A percentile compares a stretch with the other conserved stretches of the same genome.
phyloP scores from a whole-genome alignment of 352 stramenopile species.

The Bremia lactucae region DNA sequence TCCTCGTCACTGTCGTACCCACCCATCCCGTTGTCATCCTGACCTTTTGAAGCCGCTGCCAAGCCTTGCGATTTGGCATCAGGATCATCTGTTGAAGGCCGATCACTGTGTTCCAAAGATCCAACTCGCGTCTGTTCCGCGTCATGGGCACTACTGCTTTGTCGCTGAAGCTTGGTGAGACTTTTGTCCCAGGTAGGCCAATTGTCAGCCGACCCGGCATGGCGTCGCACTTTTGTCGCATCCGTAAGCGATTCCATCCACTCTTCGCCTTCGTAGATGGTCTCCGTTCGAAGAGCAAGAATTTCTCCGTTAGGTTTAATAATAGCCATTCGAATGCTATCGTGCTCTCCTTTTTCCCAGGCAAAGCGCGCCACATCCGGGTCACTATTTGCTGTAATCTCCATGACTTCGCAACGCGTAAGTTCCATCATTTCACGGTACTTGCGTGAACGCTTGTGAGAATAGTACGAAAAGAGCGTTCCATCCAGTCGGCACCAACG shows the following conservation, averaged over 20 bases:
- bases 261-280: conserved; percentile 72
- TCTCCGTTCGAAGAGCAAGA: conserved; percentile 57
- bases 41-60: background rate
- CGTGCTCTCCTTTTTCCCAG: conserved; percentile 30
- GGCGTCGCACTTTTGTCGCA: conserved; percentile 40
- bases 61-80: conserved; percentile 4
- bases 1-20: conserved; percentile 17
- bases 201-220: conserved; percentile 9
- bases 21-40: conserved; percentile 13
- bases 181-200: conserved; percentile 28
- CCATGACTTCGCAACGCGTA: conserved; percentile 50
- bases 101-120: conserved; percentile 14
- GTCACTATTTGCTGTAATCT: conserved; percentile 47
- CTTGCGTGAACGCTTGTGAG: conserved; percentile 65
- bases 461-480: conserved; percentile 70
- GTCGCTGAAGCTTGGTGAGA: conserved; percentile 25
- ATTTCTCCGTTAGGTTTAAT: conserved; percentile 58
- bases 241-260: conserved; percentile 72
- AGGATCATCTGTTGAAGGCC: conserved; percentile 9
- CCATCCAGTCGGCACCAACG: conserved; percentile 75
- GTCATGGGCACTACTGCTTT: conserved; percentile 22
- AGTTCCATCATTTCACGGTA: conserved; percentile 67
- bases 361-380: conserved; percentile 46
- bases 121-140: too few relatives aligned
- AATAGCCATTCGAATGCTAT: conserved; percentile 66